Base-by-base conservation (phyloP, 2,329 filamentous ascomycete species). In the Neoascochyta sp. region DNA sequence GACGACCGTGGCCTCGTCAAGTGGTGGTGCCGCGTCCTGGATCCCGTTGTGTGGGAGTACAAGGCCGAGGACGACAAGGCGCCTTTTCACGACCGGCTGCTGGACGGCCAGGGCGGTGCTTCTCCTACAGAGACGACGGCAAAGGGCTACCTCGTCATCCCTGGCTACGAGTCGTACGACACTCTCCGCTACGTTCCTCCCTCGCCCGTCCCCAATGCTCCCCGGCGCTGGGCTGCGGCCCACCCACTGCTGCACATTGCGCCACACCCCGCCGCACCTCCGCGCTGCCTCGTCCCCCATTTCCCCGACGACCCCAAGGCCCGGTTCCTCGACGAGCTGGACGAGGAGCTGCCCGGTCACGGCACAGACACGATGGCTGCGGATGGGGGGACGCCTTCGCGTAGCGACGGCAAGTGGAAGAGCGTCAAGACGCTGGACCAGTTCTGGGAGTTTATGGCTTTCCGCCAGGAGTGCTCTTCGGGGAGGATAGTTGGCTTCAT, bases 391-490 rank as follows among this genome's bases (percentile, higher is more conserved):
- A 63, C 60, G 31, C 60, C 61, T 8, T 62, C 57, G 16, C 65
- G 74, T 44, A 75, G 76, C 44, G 72, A 69, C 15, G 84, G 84
- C 0, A 73, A 77, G 34, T 98, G 92, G 92, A 84, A 80, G 57
- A 88, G 83, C 37, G 80, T 95, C 14, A 81, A 75, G 56, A 84
- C 80, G 0, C 67, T 98, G 22, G 85, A 89, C n/a, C 81, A 89
- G 47, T 98, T 98, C 54, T 98, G 92, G 92, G 92, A 98, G 41
- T 84, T 94, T 75, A 96, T 98, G 90, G 83, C 89, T 0, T 96
- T 86, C 56, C 75, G 92, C 34, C 92, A 96, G 59, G 92, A 98
- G 57, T 98, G 92, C 55, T 95, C 89, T 1, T 86, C 88, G 18
- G 93, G 92, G 0, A 75, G 89, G 11, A 73, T 95, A 54, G 93